Conservation (phyloP, 192 early-diverging fungal genomes). For the Coemansia guatemalensis region DNA sequence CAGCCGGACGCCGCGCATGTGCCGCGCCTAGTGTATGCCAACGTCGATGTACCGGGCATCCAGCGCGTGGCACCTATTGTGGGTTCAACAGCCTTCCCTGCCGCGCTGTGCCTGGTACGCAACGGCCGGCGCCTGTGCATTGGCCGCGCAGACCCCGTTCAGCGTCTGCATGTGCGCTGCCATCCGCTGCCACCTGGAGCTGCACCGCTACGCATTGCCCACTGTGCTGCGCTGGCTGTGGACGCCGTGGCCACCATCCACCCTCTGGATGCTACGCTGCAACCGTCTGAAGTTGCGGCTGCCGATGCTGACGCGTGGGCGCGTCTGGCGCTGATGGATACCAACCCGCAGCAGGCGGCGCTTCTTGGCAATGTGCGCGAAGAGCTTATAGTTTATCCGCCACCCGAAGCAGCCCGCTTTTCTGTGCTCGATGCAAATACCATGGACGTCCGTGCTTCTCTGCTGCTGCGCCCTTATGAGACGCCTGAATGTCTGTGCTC, state of each 20-base stretch:
- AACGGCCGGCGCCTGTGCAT: slow-evolving; percentile 58
- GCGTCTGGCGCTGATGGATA: slow-evolving; percentile 10
- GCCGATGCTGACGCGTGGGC: slow-evolving; percentile 8
- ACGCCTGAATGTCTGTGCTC: slow-evolving; percentile 41
- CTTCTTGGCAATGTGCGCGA: slow-evolving; percentile 5
- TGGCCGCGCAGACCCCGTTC: slow-evolving; percentile 76
- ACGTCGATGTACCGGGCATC: slow-evolving; percentile 74
- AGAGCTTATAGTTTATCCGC: slow-evolving; percentile 3
- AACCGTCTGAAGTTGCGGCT: neutral
- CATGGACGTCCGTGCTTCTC: slow-evolving; percentile 56
- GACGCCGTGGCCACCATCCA: slow-evolving; percentile 66
- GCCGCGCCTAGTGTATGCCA: slow-evolving; percentile 76
- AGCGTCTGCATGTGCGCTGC: slow-evolving; percentile 79
- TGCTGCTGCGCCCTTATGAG: slow-evolving; percentile 31
- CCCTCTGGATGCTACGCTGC: slow-evolving; percentile 16
- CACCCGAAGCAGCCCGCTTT: slow-evolving; percentile 51
- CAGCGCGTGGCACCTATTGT: slow-evolving; percentile 65
- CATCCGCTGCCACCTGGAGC: slow-evolving; percentile 60
- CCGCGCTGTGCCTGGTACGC: slow-evolving; percentile 67
- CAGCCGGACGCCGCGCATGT: slow-evolving; percentile 12
- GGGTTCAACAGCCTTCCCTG: slow-evolving; percentile 43
- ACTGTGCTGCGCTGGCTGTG: slow-evolving; percentile 55
- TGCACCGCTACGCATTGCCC: slow-evolving; percentile 68
- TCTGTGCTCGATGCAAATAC: slow-evolving; percentile 69
- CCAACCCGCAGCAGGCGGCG: slow-evolving; percentile 11